phyloP scores from a whole-genome alignment of 192 early-diverging fungal species.

The Linnemannia elongata region DNA sequence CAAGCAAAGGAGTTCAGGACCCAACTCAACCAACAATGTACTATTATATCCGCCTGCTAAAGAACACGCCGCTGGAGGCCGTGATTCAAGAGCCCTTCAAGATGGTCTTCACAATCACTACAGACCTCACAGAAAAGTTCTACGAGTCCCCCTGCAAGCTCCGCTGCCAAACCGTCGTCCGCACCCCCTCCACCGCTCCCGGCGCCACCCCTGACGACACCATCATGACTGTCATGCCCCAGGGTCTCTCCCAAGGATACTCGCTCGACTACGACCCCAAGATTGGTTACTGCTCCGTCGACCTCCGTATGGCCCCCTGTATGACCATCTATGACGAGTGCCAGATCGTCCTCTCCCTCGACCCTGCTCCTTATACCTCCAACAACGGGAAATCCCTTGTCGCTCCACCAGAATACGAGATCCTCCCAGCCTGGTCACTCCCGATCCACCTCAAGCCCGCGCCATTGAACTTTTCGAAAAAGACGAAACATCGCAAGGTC shows the following conservation, averaged over 20 bases:
- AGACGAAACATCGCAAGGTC: slow-evolving; percentile 51
- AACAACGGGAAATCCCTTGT: slow-evolving; percentile 25
- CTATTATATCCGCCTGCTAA: slow-evolving; percentile 53
- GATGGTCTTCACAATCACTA: slow-evolving; percentile 57
- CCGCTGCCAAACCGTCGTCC: slow-evolving; percentile 45
- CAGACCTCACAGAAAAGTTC: slow-evolving; percentile 54
- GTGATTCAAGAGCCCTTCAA: slow-evolving; percentile 59
- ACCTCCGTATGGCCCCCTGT: slow-evolving; percentile 52
- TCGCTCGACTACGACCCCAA: slow-evolving; percentile 54
- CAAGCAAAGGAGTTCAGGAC: background rate
- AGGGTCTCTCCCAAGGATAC: slow-evolving; percentile 48
- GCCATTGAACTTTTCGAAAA: slow-evolving; percentile 48
- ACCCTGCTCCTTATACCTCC: slow-evolving; percentile 35
- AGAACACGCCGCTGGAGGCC: slow-evolving; percentile 57
- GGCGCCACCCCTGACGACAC: slow-evolving; percentile 43
- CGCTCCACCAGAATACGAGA: slow-evolving; percentile 51
- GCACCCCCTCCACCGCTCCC: slow-evolving; percentile 31
- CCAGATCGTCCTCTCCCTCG: slow-evolving; percentile 45
- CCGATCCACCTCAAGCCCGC: slow-evolving; percentile 47
- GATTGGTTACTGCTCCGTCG: slow-evolving; percentile 50
- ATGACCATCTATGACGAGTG: slow-evolving; percentile 50
- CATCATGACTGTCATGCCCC: slow-evolving; percentile 54
- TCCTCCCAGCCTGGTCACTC: slow-evolving; percentile 49
- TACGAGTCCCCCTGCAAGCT: slow-evolving; percentile 52
- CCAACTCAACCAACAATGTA: slow-evolving; percentile 25